These are phyloP conservation scores for Talaromyces albobiverticillius DNA, from an alignment of 2,329 filamentous ascomycete genomes.

Conservation along the genomic window DNA sequence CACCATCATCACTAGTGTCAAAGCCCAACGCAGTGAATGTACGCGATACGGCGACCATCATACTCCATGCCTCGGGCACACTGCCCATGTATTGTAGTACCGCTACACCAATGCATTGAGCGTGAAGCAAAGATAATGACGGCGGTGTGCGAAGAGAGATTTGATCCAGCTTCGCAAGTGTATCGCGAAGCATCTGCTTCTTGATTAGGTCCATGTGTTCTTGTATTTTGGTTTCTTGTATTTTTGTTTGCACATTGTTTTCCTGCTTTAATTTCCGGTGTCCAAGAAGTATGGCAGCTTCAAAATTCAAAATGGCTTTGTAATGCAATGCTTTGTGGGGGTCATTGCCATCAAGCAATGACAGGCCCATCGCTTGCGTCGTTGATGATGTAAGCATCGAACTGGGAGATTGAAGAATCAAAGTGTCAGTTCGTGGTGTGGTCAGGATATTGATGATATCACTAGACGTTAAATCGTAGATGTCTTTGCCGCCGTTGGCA, in stretches of 20 bases:
- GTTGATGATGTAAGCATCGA: neutral
- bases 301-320: neutral
- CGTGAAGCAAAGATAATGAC: conserved; percentile 5
- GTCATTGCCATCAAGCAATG: neutral
- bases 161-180: neutral
- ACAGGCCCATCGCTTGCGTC: neutral
- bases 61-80: conserved; percentile 1
- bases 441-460: conserved; percentile 8
- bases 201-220: conserved; percentile 5
- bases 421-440: neutral
- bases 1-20: conserved; percentile 16
- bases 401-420: neutral
- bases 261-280: neutral
- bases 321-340: neutral
- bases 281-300: conserved; percentile 7
- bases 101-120: conserved; percentile 5
- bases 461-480: neutral
- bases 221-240: neutral
- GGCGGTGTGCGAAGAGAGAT: conserved; percentile 2
- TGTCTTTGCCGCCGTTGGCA: neutral
- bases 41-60: conserved; percentile 20
- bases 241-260: no score
- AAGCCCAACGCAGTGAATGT: conserved; percentile 24
- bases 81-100: conserved; percentile 13
- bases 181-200: neutral